These are phyloP conservation scores for Phytophthora sojae DNA, from an alignment of 352 stramenopile species.

Conservation along the genomic window DNA sequence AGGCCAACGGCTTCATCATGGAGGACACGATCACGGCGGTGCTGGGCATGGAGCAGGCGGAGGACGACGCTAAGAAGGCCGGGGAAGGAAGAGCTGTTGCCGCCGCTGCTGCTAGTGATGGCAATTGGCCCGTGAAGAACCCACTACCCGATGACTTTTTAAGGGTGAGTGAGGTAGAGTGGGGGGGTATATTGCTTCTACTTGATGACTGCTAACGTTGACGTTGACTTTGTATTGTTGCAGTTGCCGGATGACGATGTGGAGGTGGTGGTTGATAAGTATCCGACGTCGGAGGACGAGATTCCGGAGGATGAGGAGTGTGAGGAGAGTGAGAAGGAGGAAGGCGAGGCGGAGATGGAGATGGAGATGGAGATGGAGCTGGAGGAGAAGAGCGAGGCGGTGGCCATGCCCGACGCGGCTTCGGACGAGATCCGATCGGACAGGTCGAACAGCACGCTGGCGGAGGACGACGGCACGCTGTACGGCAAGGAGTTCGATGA, in stretches of 20 bases:
- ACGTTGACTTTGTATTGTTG: constrained; percentile 7
- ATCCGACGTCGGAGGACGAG: constrained; percentile 31
- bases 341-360: constrained; percentile 48
- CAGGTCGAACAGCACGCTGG: constrained; percentile 68
- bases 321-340: constrained; percentile 62
- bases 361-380: constrained; percentile 79
- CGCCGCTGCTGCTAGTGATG: background rate
- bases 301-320: constrained; percentile 45
- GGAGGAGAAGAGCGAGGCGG: constrained; percentile 37
- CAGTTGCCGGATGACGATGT: constrained; percentile 66
- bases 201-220: background rate
- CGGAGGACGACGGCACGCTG: constrained; percentile 83
- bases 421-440: constrained; percentile 57
- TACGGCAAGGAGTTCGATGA: constrained; percentile 84
- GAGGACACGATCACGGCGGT: constrained; percentile 84
- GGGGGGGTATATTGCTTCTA: background rate
- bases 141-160: constrained; percentile 83
- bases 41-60: constrained; percentile 76
- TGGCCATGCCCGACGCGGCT: constrained; percentile 13
- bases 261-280: constrained; percentile 11
- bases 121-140: constrained; percentile 67
- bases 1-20: constrained; percentile 81
- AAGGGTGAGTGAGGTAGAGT: constrained; percentile 42
- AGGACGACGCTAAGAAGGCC: constrained; percentile 20
- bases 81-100: background rate